Percentiles rank a stretch among this genome's conserved stretches.
Evolutionary conservation across 352 stramenopile genomes (phyloP).

Genomic region (Phytophthora lateralis): DNA sequence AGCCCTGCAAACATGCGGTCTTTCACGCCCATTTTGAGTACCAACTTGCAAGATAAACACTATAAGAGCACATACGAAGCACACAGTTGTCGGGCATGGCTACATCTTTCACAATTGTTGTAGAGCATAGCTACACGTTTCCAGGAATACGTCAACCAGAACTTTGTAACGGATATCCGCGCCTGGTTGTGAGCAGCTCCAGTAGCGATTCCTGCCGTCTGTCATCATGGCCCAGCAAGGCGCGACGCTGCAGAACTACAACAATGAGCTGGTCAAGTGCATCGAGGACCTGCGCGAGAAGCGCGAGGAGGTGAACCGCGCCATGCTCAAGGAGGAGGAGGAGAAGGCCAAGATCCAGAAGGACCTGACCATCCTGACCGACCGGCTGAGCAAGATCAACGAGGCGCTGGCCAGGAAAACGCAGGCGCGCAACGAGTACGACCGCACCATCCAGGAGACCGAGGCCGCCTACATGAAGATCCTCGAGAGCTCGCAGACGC

Average conservation of each 20-base stretch:
- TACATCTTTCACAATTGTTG: too few relatives aligned
- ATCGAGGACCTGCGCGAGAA: slow-evolving; percentile 95
- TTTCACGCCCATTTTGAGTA: slow-evolving; percentile 18
- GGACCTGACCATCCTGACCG: slow-evolving; percentile 91
- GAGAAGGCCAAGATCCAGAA: slow-evolving; percentile 96
- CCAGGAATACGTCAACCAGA: slow-evolving; percentile 25
- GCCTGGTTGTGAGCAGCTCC: not conserved
- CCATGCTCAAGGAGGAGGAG: slow-evolving; percentile 95
- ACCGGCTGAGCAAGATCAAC: slow-evolving; percentile 92
- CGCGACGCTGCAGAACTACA: slow-evolving; percentile 95
- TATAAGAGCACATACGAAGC: not conserved
- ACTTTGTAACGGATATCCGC: slow-evolving; percentile 6
- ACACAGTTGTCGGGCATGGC: too few relatives aligned
- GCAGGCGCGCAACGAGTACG: slow-evolving; percentile 92
- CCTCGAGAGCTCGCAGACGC: slow-evolving; percentile 93
- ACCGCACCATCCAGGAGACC: slow-evolving; percentile 94
- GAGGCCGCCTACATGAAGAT: slow-evolving; percentile 97
- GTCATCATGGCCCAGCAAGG: slow-evolving; percentile 89
- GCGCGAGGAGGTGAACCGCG: slow-evolving; percentile 90
- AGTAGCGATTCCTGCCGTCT: not conserved
- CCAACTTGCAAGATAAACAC: too few relatives aligned
- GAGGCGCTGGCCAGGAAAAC: slow-evolving; percentile 90
- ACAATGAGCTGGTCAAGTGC: slow-evolving; percentile 96
- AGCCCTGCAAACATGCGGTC: slow-evolving; percentile 52
- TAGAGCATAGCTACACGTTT: slow-evolving; percentile 22